Conservation (phyloP, 768 basidiomycete genomes). For the Leccinellum rugosiceps region DNA sequence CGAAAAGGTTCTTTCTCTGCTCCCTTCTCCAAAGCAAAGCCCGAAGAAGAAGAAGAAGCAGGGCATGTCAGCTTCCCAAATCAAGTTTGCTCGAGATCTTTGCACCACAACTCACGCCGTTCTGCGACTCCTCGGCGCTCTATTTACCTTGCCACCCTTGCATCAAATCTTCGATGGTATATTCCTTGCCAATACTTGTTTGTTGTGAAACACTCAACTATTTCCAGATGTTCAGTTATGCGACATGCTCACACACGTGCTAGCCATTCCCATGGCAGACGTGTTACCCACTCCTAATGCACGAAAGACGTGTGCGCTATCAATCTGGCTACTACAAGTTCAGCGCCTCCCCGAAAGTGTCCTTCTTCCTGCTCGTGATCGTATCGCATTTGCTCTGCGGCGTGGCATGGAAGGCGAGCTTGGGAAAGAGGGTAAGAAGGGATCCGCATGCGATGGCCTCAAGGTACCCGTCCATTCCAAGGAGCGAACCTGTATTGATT, state of each 20-base stretch:
- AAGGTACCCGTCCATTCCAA: slow-evolving; percentile 46
- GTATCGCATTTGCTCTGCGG: slow-evolving; percentile 67
- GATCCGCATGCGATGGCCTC: slow-evolving; percentile 72
- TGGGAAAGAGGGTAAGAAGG: slow-evolving; percentile 88
- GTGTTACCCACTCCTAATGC: slow-evolving; percentile 77
- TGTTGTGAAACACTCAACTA: slow-evolving; percentile 5
- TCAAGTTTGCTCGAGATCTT: slow-evolving; percentile 76
- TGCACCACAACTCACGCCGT: slow-evolving; percentile 71
- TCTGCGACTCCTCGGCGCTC: slow-evolving; percentile 57
- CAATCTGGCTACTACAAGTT: slow-evolving; percentile 69
- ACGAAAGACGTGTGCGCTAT: slow-evolving; percentile 79
- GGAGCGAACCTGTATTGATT: slow-evolving; percentile 9
- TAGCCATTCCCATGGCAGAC: slow-evolving; percentile 70
- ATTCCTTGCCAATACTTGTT: slow-evolving; percentile 13
- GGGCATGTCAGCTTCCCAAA: slow-evolving; percentile 75
- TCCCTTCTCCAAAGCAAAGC: slow-evolving; percentile 70
- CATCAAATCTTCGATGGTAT: slow-evolving; percentile 61
- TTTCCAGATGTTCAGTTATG: slow-evolving; percentile 54
- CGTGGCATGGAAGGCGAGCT: slow-evolving; percentile 81
- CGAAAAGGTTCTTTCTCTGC: slow-evolving; percentile 29
- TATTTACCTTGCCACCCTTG: slow-evolving; percentile 60
- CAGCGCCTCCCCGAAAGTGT: slow-evolving; percentile 66
- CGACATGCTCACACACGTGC: slow-evolving; percentile 56
- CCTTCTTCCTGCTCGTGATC: slow-evolving; percentile 57
- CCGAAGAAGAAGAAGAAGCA: slow-evolving; percentile 49